Evolutionary conservation across 176 grass and related monocot genomes (phyloP), one percentile per base, ranked within the genome.

Genomic region (Miscanthus lutarioriparius): DNA sequence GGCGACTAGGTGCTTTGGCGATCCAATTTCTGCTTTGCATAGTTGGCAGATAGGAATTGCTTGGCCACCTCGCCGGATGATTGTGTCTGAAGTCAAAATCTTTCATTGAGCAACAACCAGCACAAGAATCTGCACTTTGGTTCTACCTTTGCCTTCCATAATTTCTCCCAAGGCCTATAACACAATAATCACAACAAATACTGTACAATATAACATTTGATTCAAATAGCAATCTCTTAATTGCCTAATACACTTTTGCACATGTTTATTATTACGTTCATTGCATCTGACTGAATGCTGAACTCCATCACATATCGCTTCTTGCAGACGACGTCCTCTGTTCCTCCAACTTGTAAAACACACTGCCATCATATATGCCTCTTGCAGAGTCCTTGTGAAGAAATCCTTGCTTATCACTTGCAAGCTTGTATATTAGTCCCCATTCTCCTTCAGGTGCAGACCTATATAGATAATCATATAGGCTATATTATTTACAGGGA

Each of bases 341-440:
- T 64, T 89, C 10, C 81, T 92, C 92, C 88, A 94, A 33, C 76
- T 81, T 77, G 23, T 81, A 17, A 80, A 91, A 97, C 23, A 92
- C 26, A 73, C 59, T 89, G 22, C 88, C 92, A 76, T 94, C 92
- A 26, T 88, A 97, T 10, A 87, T 70, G 66, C 84, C 81, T 85
- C 75, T 86, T 11, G 83, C 32, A 53, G 74, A 79, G 0, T 97
- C 86, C 71, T 90, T 97, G 8, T 83, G 77, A 81, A 97, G 92
- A 48, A 92, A 89, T 7, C 86, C 88, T 19, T 94, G 32, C 45
- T 92, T 82, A 33, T 92, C 90, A 68, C 88, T 91, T 64, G 82
- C 73, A 6, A 91, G 79, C 3, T 62, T 25, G 44, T 86, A 97
- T 8, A 82, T 15, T 13, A 87, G 11, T 13, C 80, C 87, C 92